phyloP scores from a whole-genome alignment of 768 basidiomycete species.

The Boletus rufocinnamomeus region DNA sequence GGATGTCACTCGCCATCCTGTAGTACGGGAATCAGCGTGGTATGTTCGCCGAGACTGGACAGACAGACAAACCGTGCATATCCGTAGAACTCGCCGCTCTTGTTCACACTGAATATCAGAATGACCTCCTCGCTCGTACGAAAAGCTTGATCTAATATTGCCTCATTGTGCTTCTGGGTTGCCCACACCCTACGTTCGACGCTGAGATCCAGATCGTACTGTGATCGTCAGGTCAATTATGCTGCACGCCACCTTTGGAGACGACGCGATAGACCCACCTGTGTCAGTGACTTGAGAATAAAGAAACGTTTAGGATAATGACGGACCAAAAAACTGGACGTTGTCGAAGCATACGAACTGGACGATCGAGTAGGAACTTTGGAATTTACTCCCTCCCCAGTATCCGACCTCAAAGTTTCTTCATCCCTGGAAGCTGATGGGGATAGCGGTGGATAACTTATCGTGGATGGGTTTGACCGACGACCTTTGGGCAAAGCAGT shows the following conservation, averaged over 20 bases:
- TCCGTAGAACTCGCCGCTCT: constrained; percentile 92
- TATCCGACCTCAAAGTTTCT: constrained; percentile 20
- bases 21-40: constrained; percentile 3
- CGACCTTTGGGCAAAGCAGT: background rate
- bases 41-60: constrained; percentile 14
- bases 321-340: constrained; percentile 71
- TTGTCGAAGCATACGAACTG: constrained; percentile 78
- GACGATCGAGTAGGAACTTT: constrained; percentile 42
- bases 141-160: constrained; percentile 87
- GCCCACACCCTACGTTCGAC: constrained; percentile 83
- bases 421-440: constrained; percentile 43
- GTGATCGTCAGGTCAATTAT: constrained; percentile 3
- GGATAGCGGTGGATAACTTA: constrained; percentile 21
- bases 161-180: constrained; percentile 92
- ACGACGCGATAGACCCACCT: constrained; percentile 45
- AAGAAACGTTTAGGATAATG: constrained; percentile 91
- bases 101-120: constrained; percentile 91
- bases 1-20: constrained; percentile 70
- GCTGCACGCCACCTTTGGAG: background rate
- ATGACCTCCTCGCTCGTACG: constrained; percentile 88
- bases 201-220: constrained; percentile 81
- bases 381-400: background rate
- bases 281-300: constrained; percentile 85
- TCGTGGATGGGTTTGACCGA: background rate
- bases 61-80: constrained; percentile 65